Conservation (phyloP, 768 basidiomycete species). For the Pulveroboletus sp. region DNA sequence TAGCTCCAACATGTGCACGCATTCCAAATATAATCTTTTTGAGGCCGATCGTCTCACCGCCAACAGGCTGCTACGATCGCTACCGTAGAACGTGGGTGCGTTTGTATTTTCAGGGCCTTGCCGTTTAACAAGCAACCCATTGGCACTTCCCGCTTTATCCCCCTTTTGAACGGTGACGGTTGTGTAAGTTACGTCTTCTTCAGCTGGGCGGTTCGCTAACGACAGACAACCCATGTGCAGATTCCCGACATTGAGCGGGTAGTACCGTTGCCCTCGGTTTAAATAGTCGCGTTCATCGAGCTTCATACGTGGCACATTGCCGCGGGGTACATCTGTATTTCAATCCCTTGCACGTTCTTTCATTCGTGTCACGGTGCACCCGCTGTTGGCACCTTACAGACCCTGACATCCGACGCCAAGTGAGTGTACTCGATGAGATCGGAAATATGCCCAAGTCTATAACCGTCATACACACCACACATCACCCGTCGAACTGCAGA, state of each 20-base stretch:
- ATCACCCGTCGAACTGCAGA: background rate
- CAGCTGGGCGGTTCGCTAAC: slow-evolving; percentile 2
- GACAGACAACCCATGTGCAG: background rate
- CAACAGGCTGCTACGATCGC: background rate
- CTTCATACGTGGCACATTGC: background rate
- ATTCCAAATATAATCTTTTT: slow-evolving; percentile 1
- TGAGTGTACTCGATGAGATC: background rate
- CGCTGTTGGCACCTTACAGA: background rate
- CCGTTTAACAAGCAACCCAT: background rate
- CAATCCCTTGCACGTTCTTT: background rate
- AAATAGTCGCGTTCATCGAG: background rate
- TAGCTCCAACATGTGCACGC: background rate
- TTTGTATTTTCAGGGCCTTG: background rate
- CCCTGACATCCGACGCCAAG: background rate
- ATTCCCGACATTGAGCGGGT: background rate
- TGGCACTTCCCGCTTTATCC: slow-evolving; percentile 2
- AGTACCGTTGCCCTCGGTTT: background rate
- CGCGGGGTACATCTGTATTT: background rate
- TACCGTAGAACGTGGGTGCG: background rate
- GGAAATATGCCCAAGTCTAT: background rate
- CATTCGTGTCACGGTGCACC: background rate
- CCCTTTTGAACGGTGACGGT: background rate
- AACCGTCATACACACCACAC: background rate
- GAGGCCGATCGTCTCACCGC: slow-evolving; percentile 4
- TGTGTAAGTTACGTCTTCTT: background rate